Conservation (phyloP, 495 filamentous ascomycete species). For the Aspergillus wentii region DNA sequence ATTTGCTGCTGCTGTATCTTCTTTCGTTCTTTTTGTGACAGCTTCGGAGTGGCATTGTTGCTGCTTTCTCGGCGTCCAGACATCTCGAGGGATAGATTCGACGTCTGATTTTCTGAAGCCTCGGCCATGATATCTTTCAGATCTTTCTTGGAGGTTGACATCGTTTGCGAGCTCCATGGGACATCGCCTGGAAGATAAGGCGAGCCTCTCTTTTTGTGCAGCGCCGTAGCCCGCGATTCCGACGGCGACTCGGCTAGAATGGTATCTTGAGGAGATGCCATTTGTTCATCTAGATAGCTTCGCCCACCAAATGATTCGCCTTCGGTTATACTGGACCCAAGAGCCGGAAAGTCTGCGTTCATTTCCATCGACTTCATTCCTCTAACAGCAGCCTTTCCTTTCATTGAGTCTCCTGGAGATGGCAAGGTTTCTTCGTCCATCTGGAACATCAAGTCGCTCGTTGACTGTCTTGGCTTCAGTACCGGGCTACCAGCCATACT, state of each 20-base stretch:
- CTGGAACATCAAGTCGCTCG: constrained; percentile 81
- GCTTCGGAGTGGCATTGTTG: constrained; percentile 41
- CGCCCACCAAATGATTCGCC: constrained; percentile 23
- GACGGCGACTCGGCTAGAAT: constrained; percentile 26
- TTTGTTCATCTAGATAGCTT: constrained; percentile 29
- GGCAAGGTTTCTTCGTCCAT: constrained; percentile 76
- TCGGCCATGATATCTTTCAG: constrained; percentile 84
- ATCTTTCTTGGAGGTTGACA: constrained; percentile 61
- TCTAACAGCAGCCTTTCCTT: constrained; percentile 29
- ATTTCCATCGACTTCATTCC: constrained; percentile 10
- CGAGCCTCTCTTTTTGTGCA: constrained; percentile 16
- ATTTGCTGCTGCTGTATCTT: constrained; percentile 66
- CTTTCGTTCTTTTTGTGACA: constrained; percentile 91
- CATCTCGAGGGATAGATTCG: constrained; percentile 70
- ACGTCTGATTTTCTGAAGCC: constrained; percentile 55
- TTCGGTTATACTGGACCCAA: constrained; percentile 25
- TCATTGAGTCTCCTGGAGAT: constrained; percentile 18
- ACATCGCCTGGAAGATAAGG: constrained; percentile 8
- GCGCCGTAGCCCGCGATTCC: constrained; percentile 17
- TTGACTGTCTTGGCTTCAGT: constrained; percentile 60
- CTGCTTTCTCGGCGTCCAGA: constrained; percentile 38
- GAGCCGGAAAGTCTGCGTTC: constrained; percentile 23
- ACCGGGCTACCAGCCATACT: constrained; percentile 47
- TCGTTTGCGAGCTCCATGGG: constrained; percentile 58
- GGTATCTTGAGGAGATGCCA: constrained; percentile 23